A percentile compares a stretch with the other conserved stretches of the same genome.
These are phyloP conservation scores for Russula virescens DNA, from an alignment of 768 basidiomycete species.

Conservation along the genomic window DNA sequence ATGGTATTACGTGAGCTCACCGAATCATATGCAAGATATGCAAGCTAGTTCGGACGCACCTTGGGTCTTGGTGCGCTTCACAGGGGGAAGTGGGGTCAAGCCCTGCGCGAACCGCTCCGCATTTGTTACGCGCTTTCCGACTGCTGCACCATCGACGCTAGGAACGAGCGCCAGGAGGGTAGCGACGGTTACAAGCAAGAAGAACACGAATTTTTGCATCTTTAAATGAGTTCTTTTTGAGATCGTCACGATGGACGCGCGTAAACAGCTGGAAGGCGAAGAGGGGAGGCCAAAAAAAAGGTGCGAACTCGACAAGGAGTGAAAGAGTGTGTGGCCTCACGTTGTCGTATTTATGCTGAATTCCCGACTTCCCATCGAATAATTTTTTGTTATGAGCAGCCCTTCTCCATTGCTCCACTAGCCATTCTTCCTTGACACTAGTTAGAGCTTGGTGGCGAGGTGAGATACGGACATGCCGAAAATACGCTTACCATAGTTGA, in stretches of 20 bases:
- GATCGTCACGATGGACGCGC: not conserved
- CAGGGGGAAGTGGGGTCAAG: not conserved
- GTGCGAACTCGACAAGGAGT: too few relatives aligned
- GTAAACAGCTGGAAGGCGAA: not conserved
- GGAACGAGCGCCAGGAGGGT: not conserved
- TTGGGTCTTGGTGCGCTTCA: not conserved
- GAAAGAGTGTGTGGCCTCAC: too few relatives aligned
- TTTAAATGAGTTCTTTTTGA: not conserved
- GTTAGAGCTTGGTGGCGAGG: too few relatives aligned
- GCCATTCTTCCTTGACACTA: too few relatives aligned
- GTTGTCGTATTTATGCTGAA: too few relatives aligned
- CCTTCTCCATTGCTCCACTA: too few relatives aligned
- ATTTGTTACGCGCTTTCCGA: not conserved
- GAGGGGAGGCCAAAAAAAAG: not conserved
- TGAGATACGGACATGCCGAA: too few relatives aligned
- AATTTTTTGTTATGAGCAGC: too few relatives aligned
- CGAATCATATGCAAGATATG: not conserved
- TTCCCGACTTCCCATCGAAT: too few relatives aligned
- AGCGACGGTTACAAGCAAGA: not conserved
- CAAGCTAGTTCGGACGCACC: not conserved
- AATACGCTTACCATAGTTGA: too few relatives aligned
- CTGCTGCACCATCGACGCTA: not conserved
- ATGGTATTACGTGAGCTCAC: not conserved
- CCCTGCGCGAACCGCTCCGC: conserved; percentile 2
- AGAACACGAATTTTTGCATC: not conserved